These are phyloP conservation scores for Mycena amicta DNA, from an alignment of 768 basidiomycete genomes.

Conservation along the genomic window DNA sequence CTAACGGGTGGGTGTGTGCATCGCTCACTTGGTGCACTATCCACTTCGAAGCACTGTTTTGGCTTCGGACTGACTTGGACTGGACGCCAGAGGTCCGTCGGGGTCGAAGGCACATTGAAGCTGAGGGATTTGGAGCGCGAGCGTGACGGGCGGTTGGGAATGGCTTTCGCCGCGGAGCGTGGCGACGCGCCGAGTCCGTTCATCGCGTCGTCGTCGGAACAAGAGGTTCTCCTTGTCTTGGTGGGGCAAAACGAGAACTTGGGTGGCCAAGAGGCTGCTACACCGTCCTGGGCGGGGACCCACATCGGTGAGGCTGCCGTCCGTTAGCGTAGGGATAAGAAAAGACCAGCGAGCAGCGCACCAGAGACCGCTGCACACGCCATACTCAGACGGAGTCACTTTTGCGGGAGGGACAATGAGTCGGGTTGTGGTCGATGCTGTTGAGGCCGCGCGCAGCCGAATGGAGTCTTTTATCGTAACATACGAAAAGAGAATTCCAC, in stretches of 20 bases:
- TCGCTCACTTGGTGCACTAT: background rate
- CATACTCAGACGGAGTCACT: background rate
- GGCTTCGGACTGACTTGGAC: no score
- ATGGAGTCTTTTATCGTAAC: background rate
- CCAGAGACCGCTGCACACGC: background rate
- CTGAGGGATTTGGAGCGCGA: constrained; percentile 10
- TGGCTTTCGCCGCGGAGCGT: constrained; percentile 12
- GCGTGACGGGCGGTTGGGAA: constrained; percentile 19
- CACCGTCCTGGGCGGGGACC: constrained; percentile 9
- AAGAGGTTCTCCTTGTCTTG: background rate
- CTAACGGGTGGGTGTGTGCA: constrained; percentile 1
- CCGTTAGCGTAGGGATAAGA: background rate
- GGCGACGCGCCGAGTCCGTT: background rate
- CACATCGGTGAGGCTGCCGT: background rate
- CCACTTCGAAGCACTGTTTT: no score
- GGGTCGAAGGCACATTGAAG: constrained; percentile 17
- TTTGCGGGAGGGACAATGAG: background rate
- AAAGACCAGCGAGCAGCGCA: background rate
- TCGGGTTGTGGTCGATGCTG: background rate
- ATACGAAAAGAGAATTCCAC: background rate
- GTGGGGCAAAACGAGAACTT: constrained; percentile 11
- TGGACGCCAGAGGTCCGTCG: constrained; percentile 17
- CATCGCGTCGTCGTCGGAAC: background rate
- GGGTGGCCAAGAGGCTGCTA: constrained; percentile 17
- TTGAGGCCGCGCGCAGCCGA: background rate